These are phyloP conservation scores for Podospora australis DNA, from an alignment of 495 filamentous ascomycete species.

Conservation along the genomic window DNA sequence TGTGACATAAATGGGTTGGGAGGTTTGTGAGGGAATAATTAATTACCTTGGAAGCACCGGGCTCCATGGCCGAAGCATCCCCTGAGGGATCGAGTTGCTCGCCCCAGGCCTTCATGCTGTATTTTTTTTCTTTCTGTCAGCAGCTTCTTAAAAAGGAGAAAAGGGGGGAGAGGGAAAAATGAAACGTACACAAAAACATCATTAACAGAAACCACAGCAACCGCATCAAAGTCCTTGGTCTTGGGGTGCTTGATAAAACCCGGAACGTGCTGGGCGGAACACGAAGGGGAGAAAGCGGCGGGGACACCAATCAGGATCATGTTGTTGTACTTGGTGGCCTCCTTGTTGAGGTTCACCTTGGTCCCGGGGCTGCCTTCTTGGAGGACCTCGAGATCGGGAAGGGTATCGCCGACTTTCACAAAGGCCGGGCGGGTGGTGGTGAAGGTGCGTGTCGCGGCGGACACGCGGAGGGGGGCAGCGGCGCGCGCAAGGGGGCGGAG, in stretches of 20 bases:
- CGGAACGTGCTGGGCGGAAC: conserved; percentile 73
- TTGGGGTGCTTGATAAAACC: conserved; percentile 72
- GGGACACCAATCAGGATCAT: conserved; percentile 80
- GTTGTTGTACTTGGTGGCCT: conserved; percentile 59
- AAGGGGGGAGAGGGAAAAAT: conserved; percentile 24
- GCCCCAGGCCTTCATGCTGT: conserved; percentile 88
- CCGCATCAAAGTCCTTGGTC: conserved; percentile 65
- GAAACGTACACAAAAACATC: conserved; percentile 96
- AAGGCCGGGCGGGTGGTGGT: conserved; percentile 43
- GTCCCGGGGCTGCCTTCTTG: conserved; percentile 64
- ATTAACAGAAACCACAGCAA: conserved; percentile 89
- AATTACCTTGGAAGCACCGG: too few species aligned
- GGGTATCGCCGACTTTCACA: conserved; percentile 54
- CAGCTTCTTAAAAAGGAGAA: neutral
- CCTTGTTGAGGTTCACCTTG: conserved; percentile 77
- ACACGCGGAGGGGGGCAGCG: conserved; percentile 2
- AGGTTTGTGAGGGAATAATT: too few species aligned
- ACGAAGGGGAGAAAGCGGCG: conserved; percentile 77
- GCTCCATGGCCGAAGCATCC: too few species aligned
- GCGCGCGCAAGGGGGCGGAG: conserved; percentile 7
- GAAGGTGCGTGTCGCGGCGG: conserved; percentile 35
- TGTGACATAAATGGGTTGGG: too few species aligned
- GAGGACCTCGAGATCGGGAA: conserved; percentile 56
- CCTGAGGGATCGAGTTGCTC: conserved; percentile 60
- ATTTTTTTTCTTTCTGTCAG: neutral